These are phyloP conservation scores for Phytophthora pseudosyringae DNA, from an alignment of 352 stramenopile genomes.

Conservation along the genomic window DNA sequence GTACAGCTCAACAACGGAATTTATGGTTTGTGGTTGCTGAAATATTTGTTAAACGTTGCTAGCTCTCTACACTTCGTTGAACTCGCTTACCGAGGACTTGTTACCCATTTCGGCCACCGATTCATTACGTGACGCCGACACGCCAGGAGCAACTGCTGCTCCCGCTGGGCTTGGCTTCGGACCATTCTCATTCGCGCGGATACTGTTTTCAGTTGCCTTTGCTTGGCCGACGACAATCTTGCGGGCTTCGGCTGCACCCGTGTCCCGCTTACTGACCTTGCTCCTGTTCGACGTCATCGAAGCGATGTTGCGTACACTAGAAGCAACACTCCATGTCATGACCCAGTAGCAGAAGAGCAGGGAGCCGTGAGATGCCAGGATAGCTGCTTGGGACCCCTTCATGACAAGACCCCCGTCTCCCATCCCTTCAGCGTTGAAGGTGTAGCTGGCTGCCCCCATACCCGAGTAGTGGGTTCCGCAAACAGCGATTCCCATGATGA, in stretches of 20 bases:
- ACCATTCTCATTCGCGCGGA: constrained; percentile 13
- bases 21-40: constrained; percentile 1
- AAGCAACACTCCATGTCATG: constrained; percentile 44
- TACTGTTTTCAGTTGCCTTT: constrained; percentile 8
- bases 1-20: too few species aligned
- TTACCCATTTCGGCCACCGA: constrained; percentile 6
- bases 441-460: constrained; percentile 56
- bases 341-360: constrained; percentile 67
- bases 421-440: constrained; percentile 38
- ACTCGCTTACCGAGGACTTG: constrained; percentile 26
- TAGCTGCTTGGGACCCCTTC: constrained; percentile 36
- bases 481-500: constrained; percentile 73
- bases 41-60: neutral
- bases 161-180: neutral
- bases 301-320: constrained; percentile 33
- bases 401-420: constrained; percentile 37
- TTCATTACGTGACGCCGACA: constrained; percentile 1
- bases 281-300: constrained; percentile 30
- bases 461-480: constrained; percentile 67
- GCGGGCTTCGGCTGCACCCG: neutral
- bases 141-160: neutral
- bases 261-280: constrained; percentile 30
- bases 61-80: constrained; percentile 23
- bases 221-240: constrained; percentile 27
- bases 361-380: constrained; percentile 53